phyloP scores from a whole-genome alignment of 208 protist genomes.

The Trypanosoma vivax region DNA sequence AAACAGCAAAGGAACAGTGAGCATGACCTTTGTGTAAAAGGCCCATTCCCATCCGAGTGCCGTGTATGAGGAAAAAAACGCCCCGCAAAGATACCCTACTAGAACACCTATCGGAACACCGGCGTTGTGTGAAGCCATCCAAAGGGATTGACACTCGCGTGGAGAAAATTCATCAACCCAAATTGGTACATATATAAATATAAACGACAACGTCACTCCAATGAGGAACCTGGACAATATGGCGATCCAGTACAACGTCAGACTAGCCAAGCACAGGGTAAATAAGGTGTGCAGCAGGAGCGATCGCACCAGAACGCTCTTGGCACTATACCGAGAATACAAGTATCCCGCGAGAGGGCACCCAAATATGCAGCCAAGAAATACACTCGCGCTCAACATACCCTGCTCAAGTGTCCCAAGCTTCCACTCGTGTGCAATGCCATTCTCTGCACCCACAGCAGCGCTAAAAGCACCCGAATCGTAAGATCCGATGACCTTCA shows the following conservation, averaged over 20 bases:
- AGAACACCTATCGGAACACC: slow-evolving; percentile 90
- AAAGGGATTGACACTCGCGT: slow-evolving; percentile 62
- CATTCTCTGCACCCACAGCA: slow-evolving; percentile 55
- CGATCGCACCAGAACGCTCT: slow-evolving; percentile 40
- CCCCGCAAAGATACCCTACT: slow-evolving; percentile 78
- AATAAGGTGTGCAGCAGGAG: slow-evolving; percentile 70
- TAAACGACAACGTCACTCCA: slow-evolving; percentile 82
- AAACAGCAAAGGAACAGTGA: slow-evolving; percentile 63
- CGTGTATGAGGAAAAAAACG: slow-evolving; percentile 53
- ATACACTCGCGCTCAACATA: slow-evolving; percentile 72
- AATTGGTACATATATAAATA: slow-evolving; percentile 88
- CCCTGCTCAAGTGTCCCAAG: slow-evolving; percentile 56
- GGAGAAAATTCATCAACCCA: slow-evolving; percentile 92
- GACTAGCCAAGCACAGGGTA: slow-evolving; percentile 66
- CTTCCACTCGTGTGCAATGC: slow-evolving; percentile 60
- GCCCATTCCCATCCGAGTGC: slow-evolving; percentile 65
- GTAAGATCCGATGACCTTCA: slow-evolving; percentile 81
- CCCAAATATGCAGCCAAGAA: slow-evolving; percentile 78
- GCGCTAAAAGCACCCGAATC: slow-evolving; percentile 87
- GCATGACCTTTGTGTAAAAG: slow-evolving; percentile 74
- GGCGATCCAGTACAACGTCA: slow-evolving; percentile 38
- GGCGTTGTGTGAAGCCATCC: slow-evolving; percentile 89
- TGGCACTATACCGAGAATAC: slow-evolving; percentile 64
- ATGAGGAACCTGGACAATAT: slow-evolving; percentile 83
- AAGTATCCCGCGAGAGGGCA: slow-evolving; percentile 69